Conservation (phyloP, 257 asterid genomes). For the Nicotiana noctiflora region DNA sequence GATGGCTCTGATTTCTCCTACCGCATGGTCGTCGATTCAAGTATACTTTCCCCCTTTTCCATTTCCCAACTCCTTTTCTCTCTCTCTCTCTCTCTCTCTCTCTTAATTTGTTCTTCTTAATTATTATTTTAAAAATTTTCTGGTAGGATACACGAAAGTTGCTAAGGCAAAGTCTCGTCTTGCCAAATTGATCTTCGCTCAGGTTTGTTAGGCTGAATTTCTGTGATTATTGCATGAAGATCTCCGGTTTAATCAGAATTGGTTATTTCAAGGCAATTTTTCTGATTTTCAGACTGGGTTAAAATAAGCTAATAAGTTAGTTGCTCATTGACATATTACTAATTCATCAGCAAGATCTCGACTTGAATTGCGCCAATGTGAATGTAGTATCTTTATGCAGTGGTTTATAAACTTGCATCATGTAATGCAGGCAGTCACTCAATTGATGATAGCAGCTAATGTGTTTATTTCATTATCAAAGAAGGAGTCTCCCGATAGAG, state of each 20-base stretch:
- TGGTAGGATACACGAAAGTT: constrained; percentile 69
- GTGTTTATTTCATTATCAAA: too few relatives aligned
- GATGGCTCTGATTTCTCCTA: constrained; percentile 91
- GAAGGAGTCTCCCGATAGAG: too few relatives aligned
- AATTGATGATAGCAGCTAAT: too few relatives aligned
- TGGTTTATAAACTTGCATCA: not conserved
- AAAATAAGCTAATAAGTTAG: not conserved
- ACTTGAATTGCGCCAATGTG: not conserved
- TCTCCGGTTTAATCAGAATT: not conserved
- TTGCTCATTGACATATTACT: not conserved
- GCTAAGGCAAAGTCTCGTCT: constrained; percentile 66
- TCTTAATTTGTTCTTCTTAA: not conserved
- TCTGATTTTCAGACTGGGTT: not conserved
- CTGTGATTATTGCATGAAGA: not conserved
- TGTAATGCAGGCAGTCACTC: constrained; percentile 52
- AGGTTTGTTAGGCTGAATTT: constrained; percentile 33
- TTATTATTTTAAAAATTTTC: not conserved
- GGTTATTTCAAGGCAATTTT: not conserved
- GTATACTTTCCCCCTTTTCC: constrained; percentile 18
- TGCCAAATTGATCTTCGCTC: constrained; percentile 41
- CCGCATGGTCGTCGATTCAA: constrained; percentile 95
- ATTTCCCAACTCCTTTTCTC: not conserved
- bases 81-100: not conserved
- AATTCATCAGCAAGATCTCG: not conserved
- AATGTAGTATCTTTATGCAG: not conserved